A percentile compares a stretch with the other conserved stretches of the same genome.
Evolutionary conservation across 768 basidiomycete species (phyloP).

Genomic region (Leccinum barrowsii): DNA sequence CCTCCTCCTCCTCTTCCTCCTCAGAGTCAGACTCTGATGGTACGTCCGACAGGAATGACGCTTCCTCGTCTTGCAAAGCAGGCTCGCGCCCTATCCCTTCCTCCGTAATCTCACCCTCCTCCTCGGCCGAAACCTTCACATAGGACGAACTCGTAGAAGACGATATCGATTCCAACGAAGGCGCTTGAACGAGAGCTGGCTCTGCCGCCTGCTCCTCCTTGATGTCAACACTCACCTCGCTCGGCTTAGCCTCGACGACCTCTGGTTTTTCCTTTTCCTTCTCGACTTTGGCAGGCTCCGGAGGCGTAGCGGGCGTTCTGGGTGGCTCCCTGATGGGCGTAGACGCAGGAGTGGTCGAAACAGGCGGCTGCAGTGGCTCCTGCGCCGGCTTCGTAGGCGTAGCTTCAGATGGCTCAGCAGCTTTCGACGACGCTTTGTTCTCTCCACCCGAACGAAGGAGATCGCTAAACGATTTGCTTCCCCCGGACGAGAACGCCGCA

Average conservation of each 20-base stretch:
- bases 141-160: slow-evolving; percentile 45
- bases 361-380: not conserved
- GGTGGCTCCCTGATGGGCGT: slow-evolving; percentile 14
- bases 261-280: not conserved
- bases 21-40: slow-evolving; percentile 32
- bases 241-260: not conserved
- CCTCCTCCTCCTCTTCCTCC: slow-evolving; percentile 25
- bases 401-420: slow-evolving; percentile 14
- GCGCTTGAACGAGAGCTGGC: slow-evolving; percentile 4
- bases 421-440: slow-evolving; percentile 19
- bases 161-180: slow-evolving; percentile 35
- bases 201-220: slow-evolving; percentile 12
- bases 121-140: slow-evolving; percentile 38
- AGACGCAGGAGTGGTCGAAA: slow-evolving; percentile 12
- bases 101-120: slow-evolving; percentile 22
- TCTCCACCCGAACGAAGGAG: slow-evolving; percentile 44
- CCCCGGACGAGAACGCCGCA: slow-evolving; percentile 44
- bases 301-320: not conserved
- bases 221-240: not conserved
- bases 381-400: slow-evolving; percentile 7
- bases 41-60: slow-evolving; percentile 24
- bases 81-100: slow-evolving; percentile 22
- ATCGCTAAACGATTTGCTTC: slow-evolving; percentile 57
- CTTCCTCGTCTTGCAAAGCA: slow-evolving; percentile 34
- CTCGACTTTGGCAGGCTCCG: not conserved